Percentiles rank a stretch among this genome's conserved stretches.
These are phyloP conservation scores for Wolfiporia cocos DNA, from an alignment of 1,284 basidiomycete genomes.

Conservation along the genomic window DNA sequence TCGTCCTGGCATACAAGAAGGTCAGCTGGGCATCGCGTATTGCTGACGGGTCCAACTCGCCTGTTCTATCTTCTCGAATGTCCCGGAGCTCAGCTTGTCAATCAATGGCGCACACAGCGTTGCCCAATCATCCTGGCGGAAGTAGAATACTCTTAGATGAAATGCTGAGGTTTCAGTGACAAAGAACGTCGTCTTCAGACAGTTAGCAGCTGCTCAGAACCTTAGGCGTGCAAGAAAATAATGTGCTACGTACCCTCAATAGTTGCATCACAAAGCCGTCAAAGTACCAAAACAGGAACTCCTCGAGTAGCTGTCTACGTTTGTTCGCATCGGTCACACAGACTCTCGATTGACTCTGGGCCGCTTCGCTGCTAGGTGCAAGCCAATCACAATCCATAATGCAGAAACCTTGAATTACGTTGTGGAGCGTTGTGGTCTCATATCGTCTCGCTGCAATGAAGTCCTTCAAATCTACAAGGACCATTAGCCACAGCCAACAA, in stretches of 20 bases:
- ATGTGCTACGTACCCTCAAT: constrained; percentile 51
- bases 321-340: constrained; percentile 67
- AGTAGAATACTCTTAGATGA: constrained; percentile 86
- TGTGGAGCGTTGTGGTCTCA: constrained; percentile 81
- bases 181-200: constrained; percentile 82
- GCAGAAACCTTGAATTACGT: constrained; percentile 73
- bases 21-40: neutral
- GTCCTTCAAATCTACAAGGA: constrained; percentile 55
- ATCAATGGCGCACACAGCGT: constrained; percentile 77
- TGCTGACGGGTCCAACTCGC: constrained; percentile 25
- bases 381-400: constrained; percentile 84
- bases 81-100: constrained; percentile 59
- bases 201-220: neutral
- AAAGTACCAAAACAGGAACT: constrained; percentile 92
- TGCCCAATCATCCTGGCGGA: constrained; percentile 94
- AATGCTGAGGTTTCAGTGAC: constrained; percentile 89
- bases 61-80: constrained; percentile 57
- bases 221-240: neutral
- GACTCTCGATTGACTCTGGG: constrained; percentile 38
- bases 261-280: constrained; percentile 81
- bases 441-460: constrained; percentile 75
- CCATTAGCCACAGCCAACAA: neutral
- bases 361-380: constrained; percentile 35
- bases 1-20: constrained; percentile 40
- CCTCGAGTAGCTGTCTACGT: constrained; percentile 72